Percentiles rank a stretch among this genome's conserved stretches.
Evolutionary conservation across 805 yeast genomes (phyloP).

Genomic region (Tanozyma kutaoensis): DNA sequence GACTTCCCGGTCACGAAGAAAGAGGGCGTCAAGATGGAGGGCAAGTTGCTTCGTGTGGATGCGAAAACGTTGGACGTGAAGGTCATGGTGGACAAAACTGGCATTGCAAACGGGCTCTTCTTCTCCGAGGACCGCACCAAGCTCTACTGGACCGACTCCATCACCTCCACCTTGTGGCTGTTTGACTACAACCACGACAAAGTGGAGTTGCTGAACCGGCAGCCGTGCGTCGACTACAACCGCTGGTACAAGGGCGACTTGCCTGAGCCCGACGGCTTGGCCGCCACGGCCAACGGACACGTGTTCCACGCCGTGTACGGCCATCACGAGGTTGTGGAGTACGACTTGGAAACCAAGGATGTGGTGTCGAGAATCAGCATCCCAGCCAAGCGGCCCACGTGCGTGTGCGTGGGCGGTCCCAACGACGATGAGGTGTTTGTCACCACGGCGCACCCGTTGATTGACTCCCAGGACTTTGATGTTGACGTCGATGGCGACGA

Average conservation of each 20-base stretch:
- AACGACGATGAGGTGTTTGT: conserved; percentile 46
- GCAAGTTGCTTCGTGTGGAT: conserved; percentile 28
- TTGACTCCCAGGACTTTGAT: conserved; percentile 22
- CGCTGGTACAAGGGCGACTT: conserved; percentile 12
- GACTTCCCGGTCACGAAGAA: conserved; percentile 23
- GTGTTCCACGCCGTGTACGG: conserved; percentile 61
- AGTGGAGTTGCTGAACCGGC: conserved; percentile 15
- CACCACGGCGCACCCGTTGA: conserved; percentile 46
- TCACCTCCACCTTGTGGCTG: conserved; percentile 19
- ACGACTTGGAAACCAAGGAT: conserved; percentile 34
- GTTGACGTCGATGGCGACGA: conserved; percentile 10
- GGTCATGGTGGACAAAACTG: conserved; percentile 16
- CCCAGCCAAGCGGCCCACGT: conserved; percentile 51
- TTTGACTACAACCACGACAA: conserved; percentile 22
- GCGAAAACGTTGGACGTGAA: conserved; percentile 16
- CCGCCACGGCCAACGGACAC: conserved; percentile 39
- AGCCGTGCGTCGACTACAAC: conserved; percentile 9
- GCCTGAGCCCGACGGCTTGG: conserved; percentile 71
- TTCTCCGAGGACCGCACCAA: conserved; percentile 15
- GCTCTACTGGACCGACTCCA: conserved; percentile 29
- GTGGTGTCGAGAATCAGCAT: conserved; percentile 36
- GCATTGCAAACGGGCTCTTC: conserved; percentile 57
- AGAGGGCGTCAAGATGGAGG: conserved; percentile 31
- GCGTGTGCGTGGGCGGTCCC: conserved; percentile 58
- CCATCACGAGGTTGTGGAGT: conserved; percentile 41